Base-by-base conservation (phyloP, 139 green algal species). In the Tetradesmus obliquus region DNA sequence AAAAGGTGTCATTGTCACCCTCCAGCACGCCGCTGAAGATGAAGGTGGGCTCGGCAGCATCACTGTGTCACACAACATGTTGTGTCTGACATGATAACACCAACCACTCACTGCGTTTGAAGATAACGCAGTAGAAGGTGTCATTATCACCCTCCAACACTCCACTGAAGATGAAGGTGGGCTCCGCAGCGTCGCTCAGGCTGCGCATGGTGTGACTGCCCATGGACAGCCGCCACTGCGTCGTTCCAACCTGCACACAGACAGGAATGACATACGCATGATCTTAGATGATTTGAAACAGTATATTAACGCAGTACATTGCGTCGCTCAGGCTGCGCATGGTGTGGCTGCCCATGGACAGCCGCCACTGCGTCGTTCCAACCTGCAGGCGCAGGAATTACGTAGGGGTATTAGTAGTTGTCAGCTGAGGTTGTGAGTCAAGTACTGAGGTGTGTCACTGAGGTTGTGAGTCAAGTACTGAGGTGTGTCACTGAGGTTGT, bases 41-140 rank as follows among this genome's bases (percentile, higher is more conserved):
- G 88, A 88, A 88, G 10, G 79, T 83, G 6, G 88, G 88, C 79
- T 91, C 88, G 5, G 72, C 79, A n/a, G 80, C 79, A 69, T 76
- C 60, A 6, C 72, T 87, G 32, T 45, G 32, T 45, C 32, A 45
- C 32, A 45, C 32, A 45, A 45, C 32, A 45, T 45, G 32, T 45
- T 45, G 32, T 45, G 32, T 45, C 32, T 45, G 32, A 45, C 32
- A 45, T 45, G 32, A 45, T 45, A 45, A 45, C 32, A 45, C 32
- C 57, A 55, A 10, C 19, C 20, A 79, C 76, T 20, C 62, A 91
- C 88, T 57, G 17, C 66, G 19, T 24, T 82, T 86, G n/a, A 91
- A 71, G 19, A 91, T 79, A 7, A 91, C 79, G 58, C 88, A 91
- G 79, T 91, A 91, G 57, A 91, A 91, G 5, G 80, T 86, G 17